These are phyloP conservation scores for Lepiota subincarnata DNA, from an alignment of 768 basidiomycete genomes.

Conservation along the genomic window DNA sequence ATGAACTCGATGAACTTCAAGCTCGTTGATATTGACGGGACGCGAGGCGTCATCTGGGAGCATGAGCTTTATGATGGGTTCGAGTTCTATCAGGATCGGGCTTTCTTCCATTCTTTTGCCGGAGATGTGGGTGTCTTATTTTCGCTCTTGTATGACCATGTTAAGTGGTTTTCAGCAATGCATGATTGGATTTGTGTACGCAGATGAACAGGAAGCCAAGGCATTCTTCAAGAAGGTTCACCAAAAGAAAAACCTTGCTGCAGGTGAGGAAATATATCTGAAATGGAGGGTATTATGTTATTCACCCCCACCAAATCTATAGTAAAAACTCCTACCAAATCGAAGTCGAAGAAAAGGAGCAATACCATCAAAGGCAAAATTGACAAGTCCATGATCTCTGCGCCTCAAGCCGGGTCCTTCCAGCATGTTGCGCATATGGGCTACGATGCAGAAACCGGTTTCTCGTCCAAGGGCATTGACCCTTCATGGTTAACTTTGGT, in stretches of 20 bases:
- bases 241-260: constrained; percentile 55
- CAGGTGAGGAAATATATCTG: constrained; percentile 32
- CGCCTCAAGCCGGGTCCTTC: constrained; percentile 74
- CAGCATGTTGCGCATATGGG: constrained; percentile 95
- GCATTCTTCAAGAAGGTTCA: constrained; percentile 83
- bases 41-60: constrained; percentile 87
- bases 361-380: constrained; percentile 68
- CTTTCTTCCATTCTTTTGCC: constrained; percentile 89
- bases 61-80: constrained; percentile 86
- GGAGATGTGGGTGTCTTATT: constrained; percentile 71
- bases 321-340: constrained; percentile 32
- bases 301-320: neutral
- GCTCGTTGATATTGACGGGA: constrained; percentile 81
- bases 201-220: constrained; percentile 81
- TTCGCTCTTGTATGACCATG: constrained; percentile 1
- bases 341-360: constrained; percentile 55
- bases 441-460: constrained; percentile 83
- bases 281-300: neutral
- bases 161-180: constrained; percentile 54
- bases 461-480: constrained; percentile 83
- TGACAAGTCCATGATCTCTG: constrained; percentile 91
- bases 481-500: constrained; percentile 82
- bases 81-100: constrained; percentile 77
- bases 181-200: constrained; percentile 89
- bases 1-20: constrained; percentile 60